Conservation (phyloP, 2,329 filamentous ascomycete species). For the Penicillium sp. region DNA sequence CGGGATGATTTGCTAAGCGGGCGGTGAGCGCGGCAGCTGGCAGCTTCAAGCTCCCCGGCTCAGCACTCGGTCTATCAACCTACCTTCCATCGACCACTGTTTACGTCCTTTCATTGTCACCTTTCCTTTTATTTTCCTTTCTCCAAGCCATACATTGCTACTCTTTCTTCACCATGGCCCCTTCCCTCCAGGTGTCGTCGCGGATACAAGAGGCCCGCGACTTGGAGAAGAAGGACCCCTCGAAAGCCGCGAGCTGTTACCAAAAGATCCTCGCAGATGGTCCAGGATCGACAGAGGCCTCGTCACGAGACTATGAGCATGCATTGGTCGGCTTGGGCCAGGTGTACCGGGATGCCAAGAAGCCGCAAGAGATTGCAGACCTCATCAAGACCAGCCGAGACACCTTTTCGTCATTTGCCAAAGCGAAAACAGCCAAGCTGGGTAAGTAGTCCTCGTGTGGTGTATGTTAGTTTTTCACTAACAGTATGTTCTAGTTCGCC, state of each 20-base stretch:
- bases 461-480: constrained; percentile 1
- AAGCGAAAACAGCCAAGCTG: constrained; percentile 97
- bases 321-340: constrained; percentile 85
- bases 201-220: constrained; percentile 86
- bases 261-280: constrained; percentile 83
- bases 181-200: constrained; percentile 50
- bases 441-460: constrained; percentile 54
- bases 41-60: constrained; percentile 28
- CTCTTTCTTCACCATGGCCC: constrained; percentile 42
- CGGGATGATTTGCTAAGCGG: constrained; percentile 31
- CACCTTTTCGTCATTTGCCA: constrained; percentile 91
- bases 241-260: constrained; percentile 81
- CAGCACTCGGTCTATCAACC: constrained; percentile 18
- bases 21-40: constrained; percentile 31
- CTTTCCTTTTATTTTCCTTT: background rate
- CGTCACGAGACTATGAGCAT: constrained; percentile 84
- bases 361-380: constrained; percentile 77
- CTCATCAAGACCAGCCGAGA: constrained; percentile 86
- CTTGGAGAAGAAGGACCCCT: constrained; percentile 71
- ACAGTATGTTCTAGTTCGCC: constrained; percentile 62
- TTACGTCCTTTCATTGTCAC: constrained; percentile 3
- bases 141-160: constrained; percentile 1
- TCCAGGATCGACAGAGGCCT: constrained; percentile 77
- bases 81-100: constrained; percentile 13
- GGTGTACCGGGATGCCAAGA: constrained; percentile 79